Evolutionary conservation across 2,329 filamentous ascomycete species (phyloP).

Genomic region (Pseudofabraea citricarpa): DNA sequence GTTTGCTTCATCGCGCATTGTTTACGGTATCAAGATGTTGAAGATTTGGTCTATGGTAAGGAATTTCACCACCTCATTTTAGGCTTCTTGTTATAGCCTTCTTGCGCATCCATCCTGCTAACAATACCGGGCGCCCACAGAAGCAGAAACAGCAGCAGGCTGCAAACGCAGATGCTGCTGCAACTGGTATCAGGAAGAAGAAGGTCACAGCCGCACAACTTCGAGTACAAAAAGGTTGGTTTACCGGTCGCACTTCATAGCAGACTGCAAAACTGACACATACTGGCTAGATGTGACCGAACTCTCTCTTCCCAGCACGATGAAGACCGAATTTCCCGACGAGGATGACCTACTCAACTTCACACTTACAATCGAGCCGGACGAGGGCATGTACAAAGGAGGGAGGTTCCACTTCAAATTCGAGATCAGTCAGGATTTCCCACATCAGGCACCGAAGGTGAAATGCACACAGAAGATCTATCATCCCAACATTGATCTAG

Average conservation of each 20-base stretch:
- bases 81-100: constrained; percentile 9
- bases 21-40: constrained; percentile 74
- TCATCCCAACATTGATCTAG: constrained; percentile 96
- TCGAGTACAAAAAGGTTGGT: constrained; percentile 86
- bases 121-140: no score
- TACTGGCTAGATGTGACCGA: constrained; percentile 66
- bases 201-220: constrained; percentile 96
- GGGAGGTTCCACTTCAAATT: constrained; percentile 89
- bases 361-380: constrained; percentile 73
- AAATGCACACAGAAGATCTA: constrained; percentile 98
- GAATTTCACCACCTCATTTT: constrained; percentile 6
- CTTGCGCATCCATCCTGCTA: no score
- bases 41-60: constrained; percentile 99
- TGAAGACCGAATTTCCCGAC: constrained; percentile 77
- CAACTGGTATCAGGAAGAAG: constrained; percentile 78
- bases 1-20: no score
- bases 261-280: background rate
- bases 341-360: constrained; percentile 85
- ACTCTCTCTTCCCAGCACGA: constrained; percentile 71
- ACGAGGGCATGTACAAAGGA: constrained; percentile 84
- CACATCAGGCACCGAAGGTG: constrained; percentile 95
- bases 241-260: background rate
- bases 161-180: constrained; percentile 71
- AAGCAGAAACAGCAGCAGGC: constrained; percentile 97
- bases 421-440: constrained; percentile 89